Percentiles rank a stretch among this genome's conserved stretches.
These are phyloP conservation scores for Arthroderma sp. DNA, from an alignment of 2,329 filamentous ascomycete genomes.

Conservation along the genomic window DNA sequence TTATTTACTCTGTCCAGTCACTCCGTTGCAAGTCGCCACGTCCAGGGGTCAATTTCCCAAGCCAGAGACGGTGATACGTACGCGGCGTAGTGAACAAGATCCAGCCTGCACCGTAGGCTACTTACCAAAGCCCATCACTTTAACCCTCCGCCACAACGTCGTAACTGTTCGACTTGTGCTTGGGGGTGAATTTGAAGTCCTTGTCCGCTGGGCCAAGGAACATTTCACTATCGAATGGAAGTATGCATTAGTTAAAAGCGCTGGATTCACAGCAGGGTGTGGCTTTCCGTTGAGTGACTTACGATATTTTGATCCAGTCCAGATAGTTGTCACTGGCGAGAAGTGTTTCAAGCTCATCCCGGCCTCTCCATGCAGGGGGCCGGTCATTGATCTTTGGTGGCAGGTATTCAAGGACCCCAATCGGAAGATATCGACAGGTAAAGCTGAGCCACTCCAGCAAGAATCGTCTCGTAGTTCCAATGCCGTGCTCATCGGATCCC, in stretches of 20 bases:
- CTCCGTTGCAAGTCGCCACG: not conserved
- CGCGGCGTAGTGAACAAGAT: not conserved
- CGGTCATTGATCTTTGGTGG: slow-evolving; percentile 83
- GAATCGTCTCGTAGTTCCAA: slow-evolving; percentile 84
- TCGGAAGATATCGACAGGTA: slow-evolving; percentile 76
- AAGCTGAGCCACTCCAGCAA: slow-evolving; percentile 94
- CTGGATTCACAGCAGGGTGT: not conserved
- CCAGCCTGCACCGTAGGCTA: not conserved
- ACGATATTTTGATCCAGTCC: slow-evolving; percentile 99
- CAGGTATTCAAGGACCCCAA: slow-evolving; percentile 77
- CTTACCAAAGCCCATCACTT: not conserved
- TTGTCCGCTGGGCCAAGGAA: slow-evolving; percentile 84
- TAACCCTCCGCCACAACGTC: slow-evolving; percentile 47
- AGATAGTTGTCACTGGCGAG: slow-evolving; percentile 82
- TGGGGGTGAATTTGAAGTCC: slow-evolving; percentile 88
- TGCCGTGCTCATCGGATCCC: slow-evolving; percentile 88
- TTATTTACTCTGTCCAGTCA: not conserved
- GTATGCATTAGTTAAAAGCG: slow-evolving; percentile 8
- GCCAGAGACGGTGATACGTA: not conserved
- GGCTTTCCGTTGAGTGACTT: slow-evolving; percentile 28
- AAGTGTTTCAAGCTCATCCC: slow-evolving; percentile 88
- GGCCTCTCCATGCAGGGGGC: slow-evolving; percentile 68
- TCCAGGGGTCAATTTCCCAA: not conserved
- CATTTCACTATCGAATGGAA: slow-evolving; percentile 60
- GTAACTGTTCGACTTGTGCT: slow-evolving; percentile 92